Evolutionary conservation across 2,329 filamentous ascomycete genomes (phyloP), one percentile per base, ranked within the genome.

Genomic region (Botryotinia calthae): DNA sequence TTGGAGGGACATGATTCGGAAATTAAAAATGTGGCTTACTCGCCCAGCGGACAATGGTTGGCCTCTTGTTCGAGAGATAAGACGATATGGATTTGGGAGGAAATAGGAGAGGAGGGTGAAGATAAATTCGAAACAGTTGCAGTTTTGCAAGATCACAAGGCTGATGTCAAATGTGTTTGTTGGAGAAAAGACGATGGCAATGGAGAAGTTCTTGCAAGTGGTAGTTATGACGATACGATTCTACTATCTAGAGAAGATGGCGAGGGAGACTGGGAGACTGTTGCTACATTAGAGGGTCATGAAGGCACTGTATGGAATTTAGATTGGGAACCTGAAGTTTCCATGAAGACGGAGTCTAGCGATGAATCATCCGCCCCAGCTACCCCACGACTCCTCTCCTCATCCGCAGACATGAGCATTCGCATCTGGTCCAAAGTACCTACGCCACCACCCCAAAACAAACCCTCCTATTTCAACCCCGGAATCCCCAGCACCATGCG

Each of bases 1-100:
- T 87, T 99, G 0, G 96, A 98, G 79, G 96, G 96, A 0, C 96
- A 98, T 81, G 96, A 98, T 80, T 94, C 92, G 37, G 96, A 99
- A 83, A 93, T 99, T 85, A 92, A 98, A 85, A 86, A 88, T 44
- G 89, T 95, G 75, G 86, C 88, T 2, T 97, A 94, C 84, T 90
- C 87, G 28, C 90, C 93, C 0, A 89, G 88, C 0, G 93, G 93
- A 0, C 89, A 91, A 74, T 90, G 94, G 78, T 87, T 99, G 7
- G 96, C 96, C 9, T 98, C 95, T 0, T 98, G 95, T 82, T 93
- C 90, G 70, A 88, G 96, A 66, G 96, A 99, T 82, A 98, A 98
- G 84, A 92, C 89, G 25, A 93, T 98, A 28, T 99, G 96, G 96
- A 93, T 99, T 78, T 99, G 96, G 96, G 96, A 99, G 83, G 96